Percentiles rank a stretch among this genome's conserved stretches.
These are phyloP conservation scores for Schizophyllum amplum DNA, from an alignment of 1,284 basidiomycete genomes.

Conservation along the genomic window DNA sequence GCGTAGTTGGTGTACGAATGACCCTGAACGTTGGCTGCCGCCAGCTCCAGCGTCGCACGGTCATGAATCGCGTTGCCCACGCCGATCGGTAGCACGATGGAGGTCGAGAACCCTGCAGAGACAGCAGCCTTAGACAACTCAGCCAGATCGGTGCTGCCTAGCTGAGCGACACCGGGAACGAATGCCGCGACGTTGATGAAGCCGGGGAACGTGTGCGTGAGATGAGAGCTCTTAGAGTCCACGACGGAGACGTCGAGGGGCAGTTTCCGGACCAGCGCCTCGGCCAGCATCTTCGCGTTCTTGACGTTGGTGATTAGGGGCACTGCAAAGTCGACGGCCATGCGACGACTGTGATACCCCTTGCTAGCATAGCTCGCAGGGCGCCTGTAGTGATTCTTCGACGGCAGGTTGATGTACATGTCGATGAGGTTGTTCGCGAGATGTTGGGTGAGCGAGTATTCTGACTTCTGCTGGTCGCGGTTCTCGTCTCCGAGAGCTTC, in stretches of 20 bases:
- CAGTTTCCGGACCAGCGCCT: slow-evolving; percentile 85
- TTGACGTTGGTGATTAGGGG: slow-evolving; percentile 99
- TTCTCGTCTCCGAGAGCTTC: slow-evolving; percentile 78
- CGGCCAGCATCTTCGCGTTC: slow-evolving; percentile 94
- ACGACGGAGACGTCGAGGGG: slow-evolving; percentile 86
- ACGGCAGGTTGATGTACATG: slow-evolving; percentile 99
- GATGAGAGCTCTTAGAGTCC: slow-evolving; percentile 94
- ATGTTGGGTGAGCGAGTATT: slow-evolving; percentile 93
- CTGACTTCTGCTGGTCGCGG: slow-evolving; percentile 80
- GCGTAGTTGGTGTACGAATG: slow-evolving; percentile 83
- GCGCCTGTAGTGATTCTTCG: slow-evolving; percentile 96
- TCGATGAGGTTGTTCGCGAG: slow-evolving; percentile 94
- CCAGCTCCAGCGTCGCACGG: slow-evolving; percentile 57
- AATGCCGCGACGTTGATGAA: slow-evolving; percentile 87
- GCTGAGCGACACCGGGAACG: slow-evolving; percentile 65
- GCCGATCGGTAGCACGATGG: slow-evolving; percentile 73
- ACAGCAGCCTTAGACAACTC: slow-evolving; percentile 75
- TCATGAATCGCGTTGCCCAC: slow-evolving; percentile 58
- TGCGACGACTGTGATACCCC: slow-evolving; percentile 93
- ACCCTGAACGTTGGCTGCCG: slow-evolving; percentile 55
- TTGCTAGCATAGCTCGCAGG: slow-evolving; percentile 97
- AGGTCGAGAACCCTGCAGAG: slow-evolving; percentile 81
- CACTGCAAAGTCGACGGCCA: slow-evolving; percentile 99
- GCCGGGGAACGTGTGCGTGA: slow-evolving; percentile 88
- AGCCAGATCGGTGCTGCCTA: slow-evolving; percentile 59